Conservation (phyloP, 306 rosid genomes). For the Fragaria ananassa region DNA sequence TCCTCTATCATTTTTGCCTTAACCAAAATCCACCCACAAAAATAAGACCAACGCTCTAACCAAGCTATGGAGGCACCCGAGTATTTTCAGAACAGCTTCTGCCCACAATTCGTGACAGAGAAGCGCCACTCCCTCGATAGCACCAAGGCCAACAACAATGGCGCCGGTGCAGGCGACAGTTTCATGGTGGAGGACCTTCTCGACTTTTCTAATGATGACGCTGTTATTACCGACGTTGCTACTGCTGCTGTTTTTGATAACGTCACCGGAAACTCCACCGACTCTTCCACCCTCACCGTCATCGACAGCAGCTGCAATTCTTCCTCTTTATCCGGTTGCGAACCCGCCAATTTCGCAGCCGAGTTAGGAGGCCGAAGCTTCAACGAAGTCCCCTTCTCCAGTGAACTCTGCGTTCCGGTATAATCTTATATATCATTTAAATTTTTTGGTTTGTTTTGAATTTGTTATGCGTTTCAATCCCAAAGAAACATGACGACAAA, state of each 20-base stretch:
- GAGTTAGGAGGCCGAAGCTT: conserved; percentile 34
- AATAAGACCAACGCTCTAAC: neutral
- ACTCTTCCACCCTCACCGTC: conserved; percentile 45
- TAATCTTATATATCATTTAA: neutral
- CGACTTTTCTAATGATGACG: conserved; percentile 64
- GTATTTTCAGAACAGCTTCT: conserved; percentile 40
- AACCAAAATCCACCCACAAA: neutral
- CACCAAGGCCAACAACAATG: neutral
- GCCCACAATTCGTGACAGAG: conserved; percentile 43
- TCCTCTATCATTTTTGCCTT: neutral
- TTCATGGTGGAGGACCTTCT: conserved; percentile 66
- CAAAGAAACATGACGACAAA: neutral
- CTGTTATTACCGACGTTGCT: conserved; percentile 22
- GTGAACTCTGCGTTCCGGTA: conserved; percentile 82
- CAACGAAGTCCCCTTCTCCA: conserved; percentile 49
- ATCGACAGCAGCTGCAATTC: conserved; percentile 50
- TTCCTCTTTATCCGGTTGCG: conserved; percentile 40
- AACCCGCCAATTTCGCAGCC: conserved; percentile 32
- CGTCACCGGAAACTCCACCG: conserved; percentile 39
- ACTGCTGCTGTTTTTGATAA: conserved; percentile 25
- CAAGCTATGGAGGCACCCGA: conserved; percentile 63
- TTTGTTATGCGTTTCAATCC: conserved; percentile 12
- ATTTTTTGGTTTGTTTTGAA: neutral
- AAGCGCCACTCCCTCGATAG: conserved; percentile 27
- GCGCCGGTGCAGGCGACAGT: conserved; percentile 9